These are phyloP conservation scores for Metarhizium guizhouense DNA, from an alignment of 2,329 filamentous ascomycete species.

Conservation along the genomic window DNA sequence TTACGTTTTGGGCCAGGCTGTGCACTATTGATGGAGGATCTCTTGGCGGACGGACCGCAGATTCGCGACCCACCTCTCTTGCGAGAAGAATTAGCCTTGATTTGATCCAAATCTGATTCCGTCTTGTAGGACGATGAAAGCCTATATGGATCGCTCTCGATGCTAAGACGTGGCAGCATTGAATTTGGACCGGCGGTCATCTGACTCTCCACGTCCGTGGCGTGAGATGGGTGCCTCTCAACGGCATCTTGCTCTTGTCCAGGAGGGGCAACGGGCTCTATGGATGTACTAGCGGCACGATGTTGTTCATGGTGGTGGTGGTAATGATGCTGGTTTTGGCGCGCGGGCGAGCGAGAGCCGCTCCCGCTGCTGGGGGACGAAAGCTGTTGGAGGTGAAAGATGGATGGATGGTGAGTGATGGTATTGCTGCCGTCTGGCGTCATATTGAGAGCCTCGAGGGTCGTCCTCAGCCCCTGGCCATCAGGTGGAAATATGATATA, in stretches of 20 bases:
- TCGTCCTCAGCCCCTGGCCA: background rate
- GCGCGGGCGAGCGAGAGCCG: slow-evolving; percentile 18
- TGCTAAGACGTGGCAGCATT: slow-evolving; percentile 47
- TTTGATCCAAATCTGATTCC: slow-evolving; percentile 63
- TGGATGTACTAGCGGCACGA: slow-evolving; percentile 35
- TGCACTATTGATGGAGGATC: background rate
- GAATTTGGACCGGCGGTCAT: slow-evolving; percentile 24
- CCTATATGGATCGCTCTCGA: slow-evolving; percentile 70
- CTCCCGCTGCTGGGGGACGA: slow-evolving; percentile 14
- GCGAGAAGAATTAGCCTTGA: slow-evolving; percentile 71
- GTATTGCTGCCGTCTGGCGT: slow-evolving; percentile 30
- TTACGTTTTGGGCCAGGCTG: slow-evolving; percentile 18
- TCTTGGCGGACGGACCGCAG: slow-evolving; percentile 4
- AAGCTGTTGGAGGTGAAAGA: slow-evolving; percentile 31
- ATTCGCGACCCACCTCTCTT: slow-evolving; percentile 49
- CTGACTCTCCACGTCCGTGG: slow-evolving; percentile 42
- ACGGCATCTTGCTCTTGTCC: slow-evolving; percentile 28
- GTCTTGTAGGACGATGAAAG: slow-evolving; percentile 73
- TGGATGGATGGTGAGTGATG: slow-evolving; percentile 35
- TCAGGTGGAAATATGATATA: background rate
- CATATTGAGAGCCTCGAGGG: slow-evolving; percentile 19
- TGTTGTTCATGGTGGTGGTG: slow-evolving; percentile 2
- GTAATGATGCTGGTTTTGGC: slow-evolving; percentile 5
- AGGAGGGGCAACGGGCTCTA: slow-evolving; percentile 28
- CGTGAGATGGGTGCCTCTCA: slow-evolving; percentile 31